Base-by-base conservation (phyloP, 495 filamentous ascomycete species). In the Neurospora sp. region DNA sequence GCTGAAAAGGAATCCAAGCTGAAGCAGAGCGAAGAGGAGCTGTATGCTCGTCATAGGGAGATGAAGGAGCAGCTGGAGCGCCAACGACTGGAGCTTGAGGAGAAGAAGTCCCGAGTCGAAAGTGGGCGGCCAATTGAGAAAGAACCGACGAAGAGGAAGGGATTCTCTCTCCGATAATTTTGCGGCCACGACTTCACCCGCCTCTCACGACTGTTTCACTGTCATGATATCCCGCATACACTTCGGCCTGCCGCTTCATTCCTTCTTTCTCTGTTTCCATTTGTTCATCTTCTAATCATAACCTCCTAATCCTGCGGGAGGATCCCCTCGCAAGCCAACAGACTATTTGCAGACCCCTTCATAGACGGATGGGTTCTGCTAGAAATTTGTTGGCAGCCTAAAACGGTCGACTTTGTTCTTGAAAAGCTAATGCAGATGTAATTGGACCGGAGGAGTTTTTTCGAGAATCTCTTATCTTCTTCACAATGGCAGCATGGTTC, bases 51-150 rank as follows among this genome's bases (percentile, higher is more conserved):
- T 78, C 96, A 99, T 85, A 89, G 94, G 79, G 96, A 99, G 87
- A 99, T 99, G 96, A 99, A 98, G 87, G 96, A 99, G 76, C 95
- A 98, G 83, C 89, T 99, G 73, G 96, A 99, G 78, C 88, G 93
- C 74, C 96, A 98, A 85, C 91, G 94, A 80, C 80, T 87, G 81
- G 96, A 99, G 82, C 88, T 99, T 77, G 96, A 99, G 79, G 96
- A 99, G 81, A 99, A 99, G 91, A 99, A 98, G 85, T 76, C 86
- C 70, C 89, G 96, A 75, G 85, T 99, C 85, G 96, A 99, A 84
- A 97, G 88, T 79, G 96, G 96, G 78, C 87, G 95, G 77, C 96
- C 96, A 72, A 84, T 98, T 86, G 96, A 98, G 87, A 93, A 98
- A 86, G 94, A 97, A 87, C 92, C 92, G 85, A 92, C 92, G 84